Conservation (phyloP, 768 basidiomycete species). For the Cytidiella melzeri region DNA sequence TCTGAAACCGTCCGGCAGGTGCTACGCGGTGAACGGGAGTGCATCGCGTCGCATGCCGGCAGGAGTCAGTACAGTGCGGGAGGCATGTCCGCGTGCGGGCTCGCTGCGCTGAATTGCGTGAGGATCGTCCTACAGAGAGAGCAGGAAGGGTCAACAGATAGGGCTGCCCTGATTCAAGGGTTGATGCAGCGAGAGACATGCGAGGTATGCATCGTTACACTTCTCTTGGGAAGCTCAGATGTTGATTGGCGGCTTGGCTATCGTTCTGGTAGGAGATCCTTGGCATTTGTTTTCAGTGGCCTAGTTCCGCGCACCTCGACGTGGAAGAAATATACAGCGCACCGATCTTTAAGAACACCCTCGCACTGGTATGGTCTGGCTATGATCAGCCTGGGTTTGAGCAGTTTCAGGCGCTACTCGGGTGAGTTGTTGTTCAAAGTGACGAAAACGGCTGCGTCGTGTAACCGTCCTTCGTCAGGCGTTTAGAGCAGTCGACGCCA, state of each 20-base stretch:
- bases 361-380: constrained; percentile 30
- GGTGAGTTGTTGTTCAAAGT: constrained; percentile 20
- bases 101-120: constrained; percentile 62
- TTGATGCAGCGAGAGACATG: constrained; percentile 29
- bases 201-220: constrained; percentile 28
- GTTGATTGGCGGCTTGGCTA: neutral
- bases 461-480: neutral
- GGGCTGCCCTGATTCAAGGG: constrained; percentile 26
- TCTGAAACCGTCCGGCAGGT: no score
- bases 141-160: constrained; percentile 23
- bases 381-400: constrained; percentile 33
- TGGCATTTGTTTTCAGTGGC: constrained; percentile 53
- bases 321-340: constrained; percentile 45
- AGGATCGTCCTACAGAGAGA: constrained; percentile 40
- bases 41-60: constrained; percentile 38
- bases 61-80: constrained; percentile 46
- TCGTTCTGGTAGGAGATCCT: constrained; percentile 40
- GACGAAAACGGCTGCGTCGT: no score
- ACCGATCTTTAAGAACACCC: constrained; percentile 41
- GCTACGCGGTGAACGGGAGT: no score
- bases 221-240: neutral
- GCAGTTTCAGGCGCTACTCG: constrained; percentile 31
- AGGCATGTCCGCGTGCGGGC: constrained; percentile 51
- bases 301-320: constrained; percentile 45
- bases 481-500: constrained; percentile 15